Base-by-base conservation (phyloP, 2,329 filamentous ascomycete species). In the Hypoxylon sp. region DNA sequence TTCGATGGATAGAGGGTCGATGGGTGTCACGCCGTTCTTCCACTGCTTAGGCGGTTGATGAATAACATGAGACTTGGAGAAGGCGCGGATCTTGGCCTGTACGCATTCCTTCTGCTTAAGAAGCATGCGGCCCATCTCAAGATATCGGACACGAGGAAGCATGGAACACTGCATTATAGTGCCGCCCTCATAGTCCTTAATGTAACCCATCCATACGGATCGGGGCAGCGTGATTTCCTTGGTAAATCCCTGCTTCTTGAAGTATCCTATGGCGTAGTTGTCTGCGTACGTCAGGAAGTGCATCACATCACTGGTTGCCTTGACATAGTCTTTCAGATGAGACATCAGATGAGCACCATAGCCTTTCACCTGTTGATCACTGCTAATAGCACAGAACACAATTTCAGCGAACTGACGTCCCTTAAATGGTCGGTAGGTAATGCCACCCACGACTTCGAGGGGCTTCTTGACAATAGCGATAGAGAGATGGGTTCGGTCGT, bases 81-180 rank as follows among this genome's bases (percentile, higher is more conserved):
- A 95, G 10, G 94, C 93, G 56, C 94, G 90, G 72, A 98, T 98
- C 83, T 99, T 99, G 70, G 95, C 95, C 75, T 95, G 91, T 2
- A 98, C 94, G 60, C 91, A 92, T 79, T 98, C 96, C 80, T 98
- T 98, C 79, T 99, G 96, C 83, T 99, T 98, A 53, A 97, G 88
- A 1, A 99, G 86, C 94, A 99, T 97, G 70, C 95, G 91, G 2
- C 94, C 92, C 77, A 91, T 89, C 80, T 99, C 95, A 5, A 99
- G 90, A 81, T 99, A 99, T 55, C 96, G 92, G 61, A 98, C 94
- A 70, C 92, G 92, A 6, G 95, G 95, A 20, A 99, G 87, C 96
- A 99, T 98, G 58, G 92, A 94, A 78, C 96, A 99, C 82, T 99
- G 96, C 96, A 99, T 99, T 69, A 99, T 97, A 0, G 96, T 99